Conservation (phyloP, 352 stramenopile genomes). For the Phytophthora uliginosa region DNA sequence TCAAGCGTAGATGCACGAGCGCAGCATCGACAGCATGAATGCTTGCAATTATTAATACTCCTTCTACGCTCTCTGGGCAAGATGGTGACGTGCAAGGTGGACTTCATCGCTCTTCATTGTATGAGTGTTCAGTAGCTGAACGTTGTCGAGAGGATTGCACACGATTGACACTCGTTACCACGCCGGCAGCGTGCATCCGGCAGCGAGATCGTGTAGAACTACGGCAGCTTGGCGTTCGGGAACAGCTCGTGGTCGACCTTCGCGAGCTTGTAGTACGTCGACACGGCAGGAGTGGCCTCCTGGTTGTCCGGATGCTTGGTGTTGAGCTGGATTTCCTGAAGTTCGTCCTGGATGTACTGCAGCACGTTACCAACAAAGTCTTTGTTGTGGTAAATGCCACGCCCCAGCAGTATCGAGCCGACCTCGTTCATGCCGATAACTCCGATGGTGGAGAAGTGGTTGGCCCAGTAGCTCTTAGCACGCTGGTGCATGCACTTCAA, state of each 20-base stretch:
- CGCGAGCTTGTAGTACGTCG: constrained; percentile 39
- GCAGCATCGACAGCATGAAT: too few species aligned
- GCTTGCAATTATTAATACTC: too few species aligned
- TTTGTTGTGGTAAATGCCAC: constrained; percentile 40
- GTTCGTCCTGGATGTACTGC: constrained; percentile 38
- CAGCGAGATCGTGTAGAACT: constrained; percentile 25
- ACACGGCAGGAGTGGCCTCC: constrained; percentile 38
- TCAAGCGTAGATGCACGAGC: too few species aligned
- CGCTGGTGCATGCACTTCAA: constrained; percentile 37
- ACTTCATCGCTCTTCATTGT: too few species aligned
- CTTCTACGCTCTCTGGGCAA: too few species aligned
- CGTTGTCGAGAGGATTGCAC: too few species aligned
- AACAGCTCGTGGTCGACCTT: constrained; percentile 36
- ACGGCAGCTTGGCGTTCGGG: constrained; percentile 21
- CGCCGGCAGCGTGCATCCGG: too few species aligned
- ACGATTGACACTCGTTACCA: too few species aligned
- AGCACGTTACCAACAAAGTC: constrained; percentile 33
- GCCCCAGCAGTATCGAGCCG: constrained; percentile 30
- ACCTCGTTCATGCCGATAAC: constrained; percentile 43
- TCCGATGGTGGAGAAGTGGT: constrained; percentile 44
- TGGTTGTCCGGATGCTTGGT: constrained; percentile 39
- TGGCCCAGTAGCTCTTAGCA: constrained; percentile 38
- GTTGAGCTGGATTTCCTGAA: constrained; percentile 38
- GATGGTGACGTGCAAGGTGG: too few species aligned
- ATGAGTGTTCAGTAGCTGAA: too few species aligned